Percentiles rank a stretch among this genome's conserved stretches.
phyloP scores from a whole-genome alignment of 805 yeast species.

The Brettanomyces anomalus region DNA sequence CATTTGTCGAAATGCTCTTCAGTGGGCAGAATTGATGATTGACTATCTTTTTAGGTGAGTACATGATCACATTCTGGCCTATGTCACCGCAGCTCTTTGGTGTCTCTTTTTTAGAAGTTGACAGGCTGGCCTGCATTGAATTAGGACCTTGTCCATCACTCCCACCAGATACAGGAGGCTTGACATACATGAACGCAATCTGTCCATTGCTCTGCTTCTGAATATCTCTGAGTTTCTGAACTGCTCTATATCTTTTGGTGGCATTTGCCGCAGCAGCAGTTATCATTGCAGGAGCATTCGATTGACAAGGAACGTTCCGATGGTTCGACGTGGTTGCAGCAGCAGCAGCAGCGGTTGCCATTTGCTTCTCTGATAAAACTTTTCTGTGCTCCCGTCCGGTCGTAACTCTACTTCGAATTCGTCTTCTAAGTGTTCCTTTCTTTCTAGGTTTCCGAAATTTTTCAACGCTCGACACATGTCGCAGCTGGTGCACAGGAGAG shows the following conservation, averaged over 20 bases:
- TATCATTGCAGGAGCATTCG: constrained; percentile 9
- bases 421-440: not conserved
- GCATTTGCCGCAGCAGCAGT: not conserved
- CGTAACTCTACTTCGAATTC: not conserved
- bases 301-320: constrained; percentile 9
- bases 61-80: no score
- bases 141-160: no score
- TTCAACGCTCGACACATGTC: not conserved
- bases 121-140: no score
- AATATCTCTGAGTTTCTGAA: not conserved
- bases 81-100: no score
- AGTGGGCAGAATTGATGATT: no score
- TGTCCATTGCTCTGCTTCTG: not conserved
- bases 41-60: no score
- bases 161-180: no score
- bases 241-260: not conserved
- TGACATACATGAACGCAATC: no score
- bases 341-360: constrained; percentile 22
- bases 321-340: constrained; percentile 19
- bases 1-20: no score
- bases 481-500: not conserved
- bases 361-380: constrained; percentile 15
- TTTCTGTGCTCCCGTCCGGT: constrained; percentile 5
- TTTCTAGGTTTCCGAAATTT: not conserved
- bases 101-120: no score